Evolutionary conservation across 2,329 filamentous ascomycete species (phyloP), one percentile per base, ranked within the genome.

Genomic region (Ophiostoma novo-ulmi): DNA sequence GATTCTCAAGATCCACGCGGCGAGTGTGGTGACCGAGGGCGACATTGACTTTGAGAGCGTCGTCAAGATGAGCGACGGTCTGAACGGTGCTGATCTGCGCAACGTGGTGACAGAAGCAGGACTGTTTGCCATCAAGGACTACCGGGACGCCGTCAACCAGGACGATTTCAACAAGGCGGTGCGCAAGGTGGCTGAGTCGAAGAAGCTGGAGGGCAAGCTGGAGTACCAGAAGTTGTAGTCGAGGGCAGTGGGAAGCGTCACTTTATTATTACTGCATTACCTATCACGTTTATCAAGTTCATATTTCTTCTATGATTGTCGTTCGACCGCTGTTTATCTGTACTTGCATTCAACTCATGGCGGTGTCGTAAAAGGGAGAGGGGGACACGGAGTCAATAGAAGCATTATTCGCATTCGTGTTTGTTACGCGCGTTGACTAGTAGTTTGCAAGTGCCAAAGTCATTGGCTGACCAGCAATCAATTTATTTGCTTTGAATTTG

Each of bases 151-250:
- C 14, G 92, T 99, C 81, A 98, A 92, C 82, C 95, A 99, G 80
- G 95, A 99, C 77, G 95, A 99, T 79, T 97, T 98, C 88, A 99
- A 97, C 85, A 97, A 97, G 83, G 95, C 95, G 4, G 95, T 99
- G 70, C 90, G 95, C 75, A 99, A 99, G 87, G 91, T 99, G 75
- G 93, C 92, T 20, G 95, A 99, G 82, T 87, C 92, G 73, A 99
- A 99, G 92, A 99, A 99, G 83, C 82, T 99, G 77, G 95, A 99
- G 82, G 94, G 95, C 81, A 98, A 98, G 84, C 85, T 98, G 68
- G 94, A 98, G 81, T 98, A 97, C 82, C 91, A 97, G 87, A 97
- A 97, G 83, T 84, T 97, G 82, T 97, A 89, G 66, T 63, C 26
- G 58, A 5, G n/a, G 17, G n/a, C 5, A 8, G n/a, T n/a, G 22